phyloP scores from a whole-genome alignment of 805 yeast species.

The Pichia exigua region DNA sequence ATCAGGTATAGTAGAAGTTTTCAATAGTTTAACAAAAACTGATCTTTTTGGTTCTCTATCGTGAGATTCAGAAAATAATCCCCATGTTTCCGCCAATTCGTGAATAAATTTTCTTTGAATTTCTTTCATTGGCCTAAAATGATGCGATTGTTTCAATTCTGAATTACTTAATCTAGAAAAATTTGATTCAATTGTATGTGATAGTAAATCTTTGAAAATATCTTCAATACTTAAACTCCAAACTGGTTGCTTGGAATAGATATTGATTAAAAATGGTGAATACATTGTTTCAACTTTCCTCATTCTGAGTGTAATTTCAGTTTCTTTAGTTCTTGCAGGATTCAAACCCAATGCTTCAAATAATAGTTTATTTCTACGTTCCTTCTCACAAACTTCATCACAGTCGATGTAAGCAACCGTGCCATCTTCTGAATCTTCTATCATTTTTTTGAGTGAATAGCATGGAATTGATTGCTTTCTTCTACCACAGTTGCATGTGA shows the following conservation, averaged over 20 bases:
- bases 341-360: conserved; percentile 48
- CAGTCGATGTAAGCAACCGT: conserved; percentile 38
- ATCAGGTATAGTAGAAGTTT: conserved; percentile 32
- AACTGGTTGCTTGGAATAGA: conserved; percentile 45
- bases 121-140: conserved; percentile 67
- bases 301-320: conserved; percentile 19
- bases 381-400: conserved; percentile 59
- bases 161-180: conserved; percentile 1
- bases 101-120: conserved; percentile 68
- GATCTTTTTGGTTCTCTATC: conserved; percentile 76
- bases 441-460: conserved; percentile 25
- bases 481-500: conserved; percentile 63
- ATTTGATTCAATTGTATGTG: conserved; percentile 4
- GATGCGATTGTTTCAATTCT: conserved; percentile 28
- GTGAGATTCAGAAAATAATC: conserved; percentile 61
- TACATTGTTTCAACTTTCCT: conserved; percentile 31
- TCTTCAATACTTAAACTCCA: conserved; percentile 68
- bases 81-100: conserved; percentile 52
- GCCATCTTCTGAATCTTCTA: background rate
- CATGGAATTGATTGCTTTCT: conserved; percentile 43
- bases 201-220: conserved; percentile 37
- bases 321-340: conserved; percentile 8
- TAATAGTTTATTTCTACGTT: conserved; percentile 52
- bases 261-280: conserved; percentile 37
- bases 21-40: conserved; percentile 46